Evolutionary conservation across 306 rosid genomes (phyloP), one percentile per base, ranked within the genome.

Genomic region (Hylodesmum podocarpum): DNA sequence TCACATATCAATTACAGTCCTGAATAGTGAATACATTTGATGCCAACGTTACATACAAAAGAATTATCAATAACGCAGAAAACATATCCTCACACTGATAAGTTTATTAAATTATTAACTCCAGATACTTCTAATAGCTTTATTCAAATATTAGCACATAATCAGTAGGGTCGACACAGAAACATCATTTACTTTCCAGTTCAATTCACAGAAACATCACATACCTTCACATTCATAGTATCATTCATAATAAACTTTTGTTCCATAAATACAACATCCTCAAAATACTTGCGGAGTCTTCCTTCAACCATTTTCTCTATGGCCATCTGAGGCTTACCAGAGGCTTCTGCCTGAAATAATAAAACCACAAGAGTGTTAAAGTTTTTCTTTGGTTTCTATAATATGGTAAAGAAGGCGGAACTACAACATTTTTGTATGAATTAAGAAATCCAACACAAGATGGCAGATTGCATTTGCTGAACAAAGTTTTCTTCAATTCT

Each of bases 281-380:
- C 98, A 66, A 89, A 85, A 87, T 90, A 94, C 82, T 94, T 94
- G 77, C 93, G 95, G 36, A 92, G 62, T 15, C 96, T 95, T 55
- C 98, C 98, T 83, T 94, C 98, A 47, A 94, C 98, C 87, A 95
- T 94, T 86, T 92, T 94, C 28, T 92, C 93, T 72, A 94, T 83
- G 75, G 98, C 93, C 89, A 90, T 90, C 77, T 88, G 92, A 72
- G 97, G 13, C 86, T 90, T 94, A 29, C 95, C 96, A 21, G 96
- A 84, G 67, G 91, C 79, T 84, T 92, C 89, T 19, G 98, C 98
- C 98, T 94, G 89, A 78, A 64, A 82, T 66, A 72, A 70, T 70
- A 19, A 84, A 83, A 55, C 72, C 50, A 47, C 25, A 49, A 61
- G 39, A 44, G 6, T 66, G 37, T 2, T 31, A 19, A 51, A 37